phyloP scores from a whole-genome alignment of 75 land plant species.

The Selaginella tamariscina region DNA sequence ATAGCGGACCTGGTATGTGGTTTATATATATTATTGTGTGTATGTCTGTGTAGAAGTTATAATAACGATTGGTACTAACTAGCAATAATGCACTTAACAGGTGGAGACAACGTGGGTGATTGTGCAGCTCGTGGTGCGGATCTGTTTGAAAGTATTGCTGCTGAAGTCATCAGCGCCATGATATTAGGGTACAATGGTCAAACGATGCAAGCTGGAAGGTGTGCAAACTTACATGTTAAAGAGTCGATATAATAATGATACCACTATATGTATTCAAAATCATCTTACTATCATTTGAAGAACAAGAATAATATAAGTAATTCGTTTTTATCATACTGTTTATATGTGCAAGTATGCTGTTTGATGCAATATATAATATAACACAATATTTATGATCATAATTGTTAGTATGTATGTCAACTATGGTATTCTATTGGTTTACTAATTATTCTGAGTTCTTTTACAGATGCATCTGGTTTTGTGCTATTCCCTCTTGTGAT shows the following conservation, averaged over 20 bases:
- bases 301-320: too few species aligned
- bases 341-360: too few species aligned
- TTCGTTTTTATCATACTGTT: too few species aligned
- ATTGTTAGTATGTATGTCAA: too few species aligned
- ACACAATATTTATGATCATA: too few species aligned
- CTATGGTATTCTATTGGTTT: background rate
- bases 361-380: too few species aligned
- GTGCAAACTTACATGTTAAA: conserved; percentile 3
- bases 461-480: conserved; percentile 96
- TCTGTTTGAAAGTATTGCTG: conserved; percentile 98
- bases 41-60: too few species aligned
- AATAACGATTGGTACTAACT: too few species aligned
- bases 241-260: too few species aligned
- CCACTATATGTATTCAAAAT: too few species aligned
- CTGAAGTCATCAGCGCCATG: conserved; percentile 99
- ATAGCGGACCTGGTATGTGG: conserved; percentile 87
- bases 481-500: conserved; percentile 91
- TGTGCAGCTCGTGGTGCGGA: conserved; percentile 99
- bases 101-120: conserved; percentile 99
- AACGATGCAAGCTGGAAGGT: conserved; percentile 92
- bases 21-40: background rate
- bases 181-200: conserved; percentile 98
- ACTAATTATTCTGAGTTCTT: background rate
- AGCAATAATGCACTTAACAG: conserved; percentile 29
- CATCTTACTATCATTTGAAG: too few species aligned